A percentile compares a stretch with the other conserved stretches of the same genome.
These are phyloP conservation scores for Rostrohypoxylon terebratum DNA, from an alignment of 495 filamentous ascomycete species.

Conservation along the genomic window DNA sequence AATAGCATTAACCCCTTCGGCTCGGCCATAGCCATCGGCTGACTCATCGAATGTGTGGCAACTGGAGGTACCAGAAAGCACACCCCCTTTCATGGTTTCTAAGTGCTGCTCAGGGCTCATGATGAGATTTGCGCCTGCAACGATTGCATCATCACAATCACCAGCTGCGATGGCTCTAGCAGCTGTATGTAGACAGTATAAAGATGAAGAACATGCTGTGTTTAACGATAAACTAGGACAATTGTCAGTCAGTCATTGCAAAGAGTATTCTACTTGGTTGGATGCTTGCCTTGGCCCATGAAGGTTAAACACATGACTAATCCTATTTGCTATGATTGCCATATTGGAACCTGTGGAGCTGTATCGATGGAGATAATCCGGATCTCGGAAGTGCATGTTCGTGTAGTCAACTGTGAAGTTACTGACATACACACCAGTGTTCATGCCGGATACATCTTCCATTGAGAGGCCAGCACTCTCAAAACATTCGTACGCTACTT, in stretches of 20 bases:
- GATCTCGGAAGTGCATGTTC: constrained; percentile 51
- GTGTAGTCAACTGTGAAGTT: constrained; percentile 55
- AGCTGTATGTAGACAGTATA: constrained; percentile 54
- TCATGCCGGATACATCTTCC: constrained; percentile 73
- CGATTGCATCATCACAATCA: constrained; percentile 57
- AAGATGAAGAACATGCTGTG: constrained; percentile 62
- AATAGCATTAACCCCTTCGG: constrained; percentile 45
- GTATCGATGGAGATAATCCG: constrained; percentile 54
- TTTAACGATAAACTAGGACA: constrained; percentile 48
- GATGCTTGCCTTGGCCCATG: constrained; percentile 55
- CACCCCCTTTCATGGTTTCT: constrained; percentile 52
- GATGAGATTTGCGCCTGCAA: constrained; percentile 55
- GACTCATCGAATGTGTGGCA: constrained; percentile 58
- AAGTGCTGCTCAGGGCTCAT: constrained; percentile 52
- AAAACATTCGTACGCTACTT: constrained; percentile 56
- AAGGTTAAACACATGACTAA: constrained; percentile 65
- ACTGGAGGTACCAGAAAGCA: constrained; percentile 55
- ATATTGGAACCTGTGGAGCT: constrained; percentile 64
- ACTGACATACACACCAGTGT: constrained; percentile 64
- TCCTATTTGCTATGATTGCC: constrained; percentile 64
- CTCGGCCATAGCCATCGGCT: constrained; percentile 50
- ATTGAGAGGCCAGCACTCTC: constrained; percentile 49
- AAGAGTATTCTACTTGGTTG: neutral
- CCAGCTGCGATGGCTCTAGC: constrained; percentile 49
- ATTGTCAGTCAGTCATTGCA: neutral